Evolutionary conservation across 2,329 filamentous ascomycete species (phyloP).

Genomic region (Gnomoniopsis sp.): DNA sequence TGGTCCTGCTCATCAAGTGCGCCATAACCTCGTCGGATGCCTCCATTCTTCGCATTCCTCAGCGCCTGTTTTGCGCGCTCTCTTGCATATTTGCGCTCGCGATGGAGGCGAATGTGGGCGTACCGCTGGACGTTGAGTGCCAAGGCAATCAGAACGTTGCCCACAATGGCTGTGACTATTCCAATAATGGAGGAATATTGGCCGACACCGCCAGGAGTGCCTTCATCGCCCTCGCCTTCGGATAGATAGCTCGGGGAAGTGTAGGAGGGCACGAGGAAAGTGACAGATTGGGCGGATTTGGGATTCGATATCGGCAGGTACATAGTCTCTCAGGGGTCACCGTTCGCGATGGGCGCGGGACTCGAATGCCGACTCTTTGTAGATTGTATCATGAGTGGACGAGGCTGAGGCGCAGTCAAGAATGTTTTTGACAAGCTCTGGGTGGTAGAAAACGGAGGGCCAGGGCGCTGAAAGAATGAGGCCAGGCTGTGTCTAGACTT

Average conservation of each 20-base stretch:
- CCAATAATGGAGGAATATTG: slow-evolving; percentile 94
- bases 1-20: slow-evolving; percentile 22
- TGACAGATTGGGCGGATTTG: slow-evolving; percentile 12
- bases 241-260: slow-evolving; percentile 17
- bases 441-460: not conserved
- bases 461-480: not conserved
- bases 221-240: slow-evolving; percentile 19
- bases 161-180: slow-evolving; percentile 86
- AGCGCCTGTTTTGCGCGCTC: slow-evolving; percentile 52
- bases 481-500: no score
- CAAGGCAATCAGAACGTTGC: slow-evolving; percentile 91
- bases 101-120: slow-evolving; percentile 80
- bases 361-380: slow-evolving; percentile 3
- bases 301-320: slow-evolving; percentile 9
- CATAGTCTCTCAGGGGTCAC: slow-evolving; percentile 16
- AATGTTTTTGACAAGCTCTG: not conserved
- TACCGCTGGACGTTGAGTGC: slow-evolving; percentile 96
- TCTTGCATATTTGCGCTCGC: slow-evolving; percentile 60
- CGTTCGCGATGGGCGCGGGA: slow-evolving; percentile 11
- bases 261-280: slow-evolving; percentile 15
- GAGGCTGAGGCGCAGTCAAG: not conserved
- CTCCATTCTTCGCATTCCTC: slow-evolving; percentile 38
- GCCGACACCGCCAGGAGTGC: slow-evolving; percentile 38
- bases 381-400: slow-evolving; percentile 9
- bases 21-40: slow-evolving; percentile 26